Conservation (phyloP, 768 basidiomycete genomes). For the Psilocybe cubensis region DNA sequence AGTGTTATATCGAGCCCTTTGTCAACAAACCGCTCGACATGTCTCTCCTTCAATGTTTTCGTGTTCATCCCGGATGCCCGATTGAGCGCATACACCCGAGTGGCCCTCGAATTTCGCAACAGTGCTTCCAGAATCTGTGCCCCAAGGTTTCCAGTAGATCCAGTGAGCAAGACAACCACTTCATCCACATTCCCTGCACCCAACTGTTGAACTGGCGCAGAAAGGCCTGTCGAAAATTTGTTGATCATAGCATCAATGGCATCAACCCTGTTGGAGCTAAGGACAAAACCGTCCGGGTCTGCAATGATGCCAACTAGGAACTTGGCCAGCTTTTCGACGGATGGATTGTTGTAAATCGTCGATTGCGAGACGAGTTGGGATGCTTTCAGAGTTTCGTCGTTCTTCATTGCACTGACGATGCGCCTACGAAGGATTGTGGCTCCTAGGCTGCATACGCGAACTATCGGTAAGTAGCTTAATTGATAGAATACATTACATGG, state of each 20-base stretch:
- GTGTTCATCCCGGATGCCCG: conserved; percentile 22
- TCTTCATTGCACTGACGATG: conserved; percentile 21
- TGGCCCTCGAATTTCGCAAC: conserved; percentile 24
- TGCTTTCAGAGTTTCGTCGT: conserved; percentile 10
- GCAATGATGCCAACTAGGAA: conserved; percentile 21
- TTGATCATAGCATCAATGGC: conserved; percentile 23
- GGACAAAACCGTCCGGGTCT: conserved; percentile 11
- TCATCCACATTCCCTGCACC: conserved; percentile 29
- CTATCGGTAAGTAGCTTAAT: background rate
- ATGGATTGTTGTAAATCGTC: conserved; percentile 22
- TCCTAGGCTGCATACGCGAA: conserved; percentile 13
- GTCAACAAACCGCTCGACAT: conserved; percentile 33
- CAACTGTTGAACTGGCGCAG: background rate
- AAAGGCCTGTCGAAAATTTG: conserved; percentile 15
- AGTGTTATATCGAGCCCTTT: conserved; percentile 31
- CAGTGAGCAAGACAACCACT: conserved; percentile 41
- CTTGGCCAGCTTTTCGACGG: conserved; percentile 17
- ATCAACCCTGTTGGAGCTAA: conserved; percentile 11
- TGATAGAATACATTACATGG: background rate
- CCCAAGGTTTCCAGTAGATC: conserved; percentile 47
- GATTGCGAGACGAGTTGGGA: conserved; percentile 17
- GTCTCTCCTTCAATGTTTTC: conserved; percentile 24
- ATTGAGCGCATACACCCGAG: conserved; percentile 36
- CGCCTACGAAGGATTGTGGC: conserved; percentile 25
- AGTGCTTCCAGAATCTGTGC: conserved; percentile 37